These are phyloP conservation scores for Cyberlindnera mrakii DNA, from an alignment of 805 yeast genomes.

Conservation along the genomic window DNA sequence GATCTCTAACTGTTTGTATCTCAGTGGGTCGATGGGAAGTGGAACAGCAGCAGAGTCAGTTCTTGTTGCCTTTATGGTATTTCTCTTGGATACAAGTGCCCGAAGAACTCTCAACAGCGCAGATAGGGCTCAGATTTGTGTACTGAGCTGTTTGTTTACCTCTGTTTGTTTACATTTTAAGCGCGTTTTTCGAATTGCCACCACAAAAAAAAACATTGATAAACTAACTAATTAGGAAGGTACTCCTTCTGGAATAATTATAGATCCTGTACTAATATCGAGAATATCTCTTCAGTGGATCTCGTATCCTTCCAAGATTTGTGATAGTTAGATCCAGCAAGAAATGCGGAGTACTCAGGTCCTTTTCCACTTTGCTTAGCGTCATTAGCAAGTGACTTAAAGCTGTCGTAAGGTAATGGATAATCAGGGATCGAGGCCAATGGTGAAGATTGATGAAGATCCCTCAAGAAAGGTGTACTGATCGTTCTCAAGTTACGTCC, in stretches of 20 bases:
- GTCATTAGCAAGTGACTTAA: conserved; percentile 14
- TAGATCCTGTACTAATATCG: not conserved
- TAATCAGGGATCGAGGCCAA: conserved; percentile 15
- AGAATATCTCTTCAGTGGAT: conserved; percentile 11
- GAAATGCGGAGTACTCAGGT: conserved; percentile 8
- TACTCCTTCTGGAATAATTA: not conserved
- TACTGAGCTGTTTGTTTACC: conserved; percentile 1
- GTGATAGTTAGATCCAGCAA: conserved; percentile 15
- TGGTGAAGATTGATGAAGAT: conserved; percentile 4
- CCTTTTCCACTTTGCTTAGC: not conserved
- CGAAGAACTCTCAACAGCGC: too few species aligned
- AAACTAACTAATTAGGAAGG: conserved; percentile 1
- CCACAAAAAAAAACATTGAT: not conserved
- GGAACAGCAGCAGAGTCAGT: not conserved
- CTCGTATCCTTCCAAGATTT: conserved; percentile 15
- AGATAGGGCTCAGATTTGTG: not conserved
- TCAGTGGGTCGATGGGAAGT: too few species aligned
- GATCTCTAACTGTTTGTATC: not conserved
- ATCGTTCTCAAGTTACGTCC: conserved; percentile 22
- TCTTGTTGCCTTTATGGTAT: not conserved
- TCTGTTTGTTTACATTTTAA: conserved; percentile 7
- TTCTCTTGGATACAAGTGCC: too few species aligned
- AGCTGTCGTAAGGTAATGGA: conserved; percentile 23
- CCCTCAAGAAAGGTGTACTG: conserved; percentile 19
- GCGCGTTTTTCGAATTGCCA: not conserved